A percentile compares a stretch with the other conserved stretches of the same genome.
These are phyloP conservation scores for Trichosanthes truncata DNA, from an alignment of 306 rosid genomes.

Conservation along the genomic window DNA sequence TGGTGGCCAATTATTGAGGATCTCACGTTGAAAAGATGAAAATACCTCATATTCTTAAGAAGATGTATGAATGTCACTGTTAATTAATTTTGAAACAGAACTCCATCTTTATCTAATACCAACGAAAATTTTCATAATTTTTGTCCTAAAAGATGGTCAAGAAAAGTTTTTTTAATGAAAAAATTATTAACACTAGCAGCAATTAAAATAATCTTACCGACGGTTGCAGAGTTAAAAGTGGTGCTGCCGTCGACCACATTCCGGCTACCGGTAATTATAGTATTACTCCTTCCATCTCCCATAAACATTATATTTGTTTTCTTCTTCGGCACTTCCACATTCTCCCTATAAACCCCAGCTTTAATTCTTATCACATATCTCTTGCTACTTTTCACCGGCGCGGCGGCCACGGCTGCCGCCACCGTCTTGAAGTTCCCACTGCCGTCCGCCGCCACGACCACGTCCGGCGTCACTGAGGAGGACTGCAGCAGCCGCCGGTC, in stretches of 20 bases:
- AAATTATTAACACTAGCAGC: too few relatives aligned
- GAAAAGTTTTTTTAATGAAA: too few relatives aligned
- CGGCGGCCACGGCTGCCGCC: constrained; percentile 61
- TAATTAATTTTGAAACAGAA: too few relatives aligned
- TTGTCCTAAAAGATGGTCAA: too few relatives aligned
- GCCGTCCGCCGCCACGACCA: constrained; percentile 85
- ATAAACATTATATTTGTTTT: constrained; percentile 14
- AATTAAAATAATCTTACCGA: background rate
- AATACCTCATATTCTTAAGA: too few relatives aligned
- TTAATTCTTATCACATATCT: constrained; percentile 9
- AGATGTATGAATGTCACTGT: too few relatives aligned
- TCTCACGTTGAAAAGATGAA: too few relatives aligned
- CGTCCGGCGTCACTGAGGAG: constrained; percentile 28
- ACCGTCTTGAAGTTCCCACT: constrained; percentile 66
- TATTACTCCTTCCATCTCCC: constrained; percentile 12
- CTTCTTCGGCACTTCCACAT: constrained; percentile 16
- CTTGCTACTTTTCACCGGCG: constrained; percentile 47
- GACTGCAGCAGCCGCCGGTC: constrained; percentile 60
- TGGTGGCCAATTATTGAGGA: too few relatives aligned
- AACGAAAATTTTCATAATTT: too few relatives aligned
- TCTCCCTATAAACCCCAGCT: constrained; percentile 18
- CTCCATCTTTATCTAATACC: too few relatives aligned
- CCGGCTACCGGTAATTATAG: constrained; percentile 11
- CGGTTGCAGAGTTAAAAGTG: constrained; percentile 14
- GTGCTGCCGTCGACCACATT: constrained; percentile 20